Evolutionary conservation across 73 alveolate genomes (phyloP), one percentile per base, ranked within the genome.

Genomic region (Paraurostyla sp.): DNA sequence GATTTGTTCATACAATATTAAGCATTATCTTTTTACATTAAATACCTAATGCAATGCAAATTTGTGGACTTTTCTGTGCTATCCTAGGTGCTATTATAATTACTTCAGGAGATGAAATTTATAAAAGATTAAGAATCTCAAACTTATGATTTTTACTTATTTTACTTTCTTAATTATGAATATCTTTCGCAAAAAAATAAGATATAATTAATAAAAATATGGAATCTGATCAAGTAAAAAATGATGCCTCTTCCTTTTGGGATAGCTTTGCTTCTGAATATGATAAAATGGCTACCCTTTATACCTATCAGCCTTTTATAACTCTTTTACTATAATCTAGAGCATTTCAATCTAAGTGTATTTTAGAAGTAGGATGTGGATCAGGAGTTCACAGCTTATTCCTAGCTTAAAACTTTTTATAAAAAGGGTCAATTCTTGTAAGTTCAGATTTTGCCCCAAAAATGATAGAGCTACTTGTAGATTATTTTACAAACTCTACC

Each of bases 341-440:
- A 15, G 68, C 78, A 18, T 33, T 0, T 0, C 1, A 56, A 25
- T 30, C 43, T 3, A 80, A 45, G 59, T 59, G 56, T 43, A 59
- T 88, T 23, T 45, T 78, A 16, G 94, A 88, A 43, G 91, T 80
- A 0, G 94, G 87, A 18, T 87, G 83, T 80, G 94, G 94, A 16
- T 13, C 86, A 9, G 94, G 94, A n/a, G 18, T n/a, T 32, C 35
- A 63, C 22, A 0, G 88, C 45, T 33, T 75, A 3, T 15, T 46
- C 45, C 33, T 75, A 16, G 73, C 73, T 11, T 23, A 43, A 25
- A 48, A 23, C 9, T 7, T 7, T 7, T 29, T 46, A 22, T 4
- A 33, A 49, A 49, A 33, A 49, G 69, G 75, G 25, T 30, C 38
- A 1, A 75, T 33, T 4, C 33, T 75, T 20, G 69, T 75, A 4